phyloP scores from a whole-genome alignment of 768 basidiomycete genomes.

The Kwoniella bestiolae region DNA sequence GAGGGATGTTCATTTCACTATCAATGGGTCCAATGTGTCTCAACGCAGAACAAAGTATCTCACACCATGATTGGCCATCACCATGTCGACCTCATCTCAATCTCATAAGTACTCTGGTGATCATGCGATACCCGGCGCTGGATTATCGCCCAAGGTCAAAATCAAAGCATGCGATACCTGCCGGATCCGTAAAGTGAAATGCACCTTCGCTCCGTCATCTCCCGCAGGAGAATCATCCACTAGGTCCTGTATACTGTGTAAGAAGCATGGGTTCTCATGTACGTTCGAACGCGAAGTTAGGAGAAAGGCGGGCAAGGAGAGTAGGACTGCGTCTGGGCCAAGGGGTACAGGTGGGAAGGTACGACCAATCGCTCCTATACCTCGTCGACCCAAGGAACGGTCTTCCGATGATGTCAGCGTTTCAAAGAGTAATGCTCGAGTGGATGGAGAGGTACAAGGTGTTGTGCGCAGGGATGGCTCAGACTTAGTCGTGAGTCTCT shows the following conservation, averaged over 20 bases:
- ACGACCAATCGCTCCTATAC: not conserved
- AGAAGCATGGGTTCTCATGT: not conserved
- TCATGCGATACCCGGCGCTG: too few species aligned
- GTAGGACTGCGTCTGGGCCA: too few species aligned
- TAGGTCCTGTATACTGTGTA: not conserved
- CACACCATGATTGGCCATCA: not conserved
- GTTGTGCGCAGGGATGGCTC: not conserved
- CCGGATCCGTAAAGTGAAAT: not conserved
- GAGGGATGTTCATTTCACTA: too few species aligned
- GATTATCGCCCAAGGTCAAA: not conserved
- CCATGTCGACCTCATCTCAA: not conserved
- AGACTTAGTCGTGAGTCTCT: not conserved
- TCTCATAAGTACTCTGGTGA: too few species aligned
- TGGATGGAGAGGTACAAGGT: not conserved
- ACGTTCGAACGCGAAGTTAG: not conserved
- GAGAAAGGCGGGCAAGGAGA: not conserved
- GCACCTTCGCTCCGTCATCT: not conserved
- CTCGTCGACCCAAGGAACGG: not conserved
- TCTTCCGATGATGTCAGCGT: not conserved
- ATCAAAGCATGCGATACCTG: not conserved
- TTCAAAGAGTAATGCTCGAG: not conserved
- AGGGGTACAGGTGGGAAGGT: not conserved
- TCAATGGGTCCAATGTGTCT: too few species aligned
- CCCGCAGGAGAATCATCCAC: not conserved
- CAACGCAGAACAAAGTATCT: too few species aligned